Percentiles rank a stretch among this genome's conserved stretches.
Evolutionary conservation across 805 yeast species (phyloP).

Genomic region (Ogataea polymorpha): DNA sequence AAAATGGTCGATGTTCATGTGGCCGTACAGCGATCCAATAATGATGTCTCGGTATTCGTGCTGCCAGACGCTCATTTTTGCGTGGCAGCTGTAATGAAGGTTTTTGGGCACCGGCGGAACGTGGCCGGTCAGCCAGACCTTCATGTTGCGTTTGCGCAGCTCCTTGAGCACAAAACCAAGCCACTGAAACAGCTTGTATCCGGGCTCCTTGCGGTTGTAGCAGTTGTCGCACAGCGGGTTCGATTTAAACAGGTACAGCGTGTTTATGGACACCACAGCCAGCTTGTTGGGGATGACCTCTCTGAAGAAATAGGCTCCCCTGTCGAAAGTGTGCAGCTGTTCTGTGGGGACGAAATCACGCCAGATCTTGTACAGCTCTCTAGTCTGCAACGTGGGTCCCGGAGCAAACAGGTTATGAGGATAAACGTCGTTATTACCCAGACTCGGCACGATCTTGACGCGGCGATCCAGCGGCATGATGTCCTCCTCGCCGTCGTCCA

Average conservation of each 20-base stretch:
- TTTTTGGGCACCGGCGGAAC: constrained; percentile 85
- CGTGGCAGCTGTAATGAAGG: constrained; percentile 65
- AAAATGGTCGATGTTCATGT: constrained; percentile 87
- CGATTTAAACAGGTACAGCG: constrained; percentile 68
- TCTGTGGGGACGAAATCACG: constrained; percentile 67
- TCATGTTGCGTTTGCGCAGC: constrained; percentile 67
- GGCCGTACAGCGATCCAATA: constrained; percentile 82
- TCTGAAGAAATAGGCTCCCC: constrained; percentile 70
- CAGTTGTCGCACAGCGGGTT: constrained; percentile 85
- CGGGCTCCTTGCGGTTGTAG: constrained; percentile 70
- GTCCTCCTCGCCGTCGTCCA: constrained; percentile 39
- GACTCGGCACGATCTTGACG: constrained; percentile 56
- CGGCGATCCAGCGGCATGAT: constrained; percentile 29
- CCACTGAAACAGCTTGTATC: constrained; percentile 75
- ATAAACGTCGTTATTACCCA: constrained; percentile 86
- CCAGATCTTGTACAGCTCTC: constrained; percentile 77
- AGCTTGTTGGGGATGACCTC: constrained; percentile 79
- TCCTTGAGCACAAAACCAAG: constrained; percentile 71
- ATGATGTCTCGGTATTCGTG: constrained; percentile 82
- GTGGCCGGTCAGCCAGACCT: constrained; percentile 86
- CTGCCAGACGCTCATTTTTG: constrained; percentile 77
- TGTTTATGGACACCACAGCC: constrained; percentile 77
- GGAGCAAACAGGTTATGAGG: constrained; percentile 84
- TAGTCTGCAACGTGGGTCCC: constrained; percentile 85
- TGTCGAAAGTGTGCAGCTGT: constrained; percentile 69